Evolutionary conservation across 176 grass and related monocot species (phyloP).

Genomic region (Oryza brachyantha): DNA sequence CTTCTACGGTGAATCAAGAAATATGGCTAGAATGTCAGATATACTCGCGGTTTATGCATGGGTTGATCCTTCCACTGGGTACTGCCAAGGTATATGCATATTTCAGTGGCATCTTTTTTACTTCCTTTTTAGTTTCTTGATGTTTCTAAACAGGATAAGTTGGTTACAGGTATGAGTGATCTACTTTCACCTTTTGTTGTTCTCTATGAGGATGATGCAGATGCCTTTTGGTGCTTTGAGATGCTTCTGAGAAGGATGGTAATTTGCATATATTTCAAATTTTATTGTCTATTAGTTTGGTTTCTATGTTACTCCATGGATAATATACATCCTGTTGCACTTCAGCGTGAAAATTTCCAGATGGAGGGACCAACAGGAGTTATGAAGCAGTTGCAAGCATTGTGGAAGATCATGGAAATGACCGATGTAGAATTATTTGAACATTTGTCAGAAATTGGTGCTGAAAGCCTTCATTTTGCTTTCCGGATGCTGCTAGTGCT

Average conservation of each 20-base stretch:
- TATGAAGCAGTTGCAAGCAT: constrained; percentile 88
- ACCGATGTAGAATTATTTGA: constrained; percentile 83
- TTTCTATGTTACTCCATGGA: constrained; percentile 14
- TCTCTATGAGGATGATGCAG: constrained; percentile 91
- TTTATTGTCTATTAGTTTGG: constrained; percentile 24
- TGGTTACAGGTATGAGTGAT: constrained; percentile 89
- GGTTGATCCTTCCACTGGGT: constrained; percentile 97
- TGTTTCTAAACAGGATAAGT: constrained; percentile 33
- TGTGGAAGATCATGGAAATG: constrained; percentile 93
- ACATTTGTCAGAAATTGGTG: constrained; percentile 86
- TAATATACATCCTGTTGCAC: constrained; percentile 29
- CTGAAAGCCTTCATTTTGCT: constrained; percentile 98
- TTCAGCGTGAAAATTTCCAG: constrained; percentile 98
- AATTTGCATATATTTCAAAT: constrained; percentile 35
- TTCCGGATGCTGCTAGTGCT: constrained; percentile 98
- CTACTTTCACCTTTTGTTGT: constrained; percentile 98
- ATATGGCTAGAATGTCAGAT: constrained; percentile 99
- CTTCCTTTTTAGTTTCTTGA: constrained; percentile 14
- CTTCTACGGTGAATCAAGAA: constrained; percentile 95
- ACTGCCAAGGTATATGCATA: constrained; percentile 87
- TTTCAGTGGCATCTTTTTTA: constrained; percentile 16
- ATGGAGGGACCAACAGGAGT: constrained; percentile 96
- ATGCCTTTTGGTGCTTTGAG: constrained; percentile 99
- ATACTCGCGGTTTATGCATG: constrained; percentile 99
- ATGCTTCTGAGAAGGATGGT: constrained; percentile 98